These are phyloP conservation scores for Castanospermum australe DNA, from an alignment of 306 rosid species.

Conservation along the genomic window DNA sequence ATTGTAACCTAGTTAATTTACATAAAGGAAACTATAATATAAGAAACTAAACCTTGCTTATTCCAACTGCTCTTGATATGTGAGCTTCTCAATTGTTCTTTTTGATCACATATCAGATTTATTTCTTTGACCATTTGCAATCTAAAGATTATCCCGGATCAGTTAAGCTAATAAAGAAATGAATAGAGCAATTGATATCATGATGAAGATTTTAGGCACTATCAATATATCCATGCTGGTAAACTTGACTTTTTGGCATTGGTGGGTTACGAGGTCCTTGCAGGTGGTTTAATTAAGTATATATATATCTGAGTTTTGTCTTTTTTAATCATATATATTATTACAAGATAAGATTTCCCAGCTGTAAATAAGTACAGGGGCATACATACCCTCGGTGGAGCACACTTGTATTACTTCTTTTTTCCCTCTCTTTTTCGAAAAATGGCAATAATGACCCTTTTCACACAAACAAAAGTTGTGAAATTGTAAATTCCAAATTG, in stretches of 20 bases:
- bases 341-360: constrained; percentile 11
- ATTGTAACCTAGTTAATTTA: too few species aligned
- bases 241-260: constrained; percentile 22
- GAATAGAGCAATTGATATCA: not conserved
- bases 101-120: not conserved
- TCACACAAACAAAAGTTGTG: not conserved
- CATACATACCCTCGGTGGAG: not conserved
- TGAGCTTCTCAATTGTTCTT: constrained; percentile 17
- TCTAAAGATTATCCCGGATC: constrained; percentile 4
- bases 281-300: not conserved
- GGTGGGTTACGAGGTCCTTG: too few species aligned
- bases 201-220: not conserved
- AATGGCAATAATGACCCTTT: not conserved
- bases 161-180: constrained; percentile 3
- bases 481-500: not conserved
- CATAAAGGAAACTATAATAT: not conserved
- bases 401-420: not conserved
- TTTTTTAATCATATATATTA: not conserved
- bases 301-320: not conserved
- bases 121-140: constrained; percentile 20
- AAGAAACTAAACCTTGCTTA: constrained; percentile 3
- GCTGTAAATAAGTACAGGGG: constrained; percentile 18
- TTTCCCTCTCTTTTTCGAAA: not conserved
- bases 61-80: constrained; percentile 22
- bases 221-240: not conserved